Base-by-base conservation (phyloP, 768 basidiomycete genomes). In the Phlebiopsis flavidoalba region DNA sequence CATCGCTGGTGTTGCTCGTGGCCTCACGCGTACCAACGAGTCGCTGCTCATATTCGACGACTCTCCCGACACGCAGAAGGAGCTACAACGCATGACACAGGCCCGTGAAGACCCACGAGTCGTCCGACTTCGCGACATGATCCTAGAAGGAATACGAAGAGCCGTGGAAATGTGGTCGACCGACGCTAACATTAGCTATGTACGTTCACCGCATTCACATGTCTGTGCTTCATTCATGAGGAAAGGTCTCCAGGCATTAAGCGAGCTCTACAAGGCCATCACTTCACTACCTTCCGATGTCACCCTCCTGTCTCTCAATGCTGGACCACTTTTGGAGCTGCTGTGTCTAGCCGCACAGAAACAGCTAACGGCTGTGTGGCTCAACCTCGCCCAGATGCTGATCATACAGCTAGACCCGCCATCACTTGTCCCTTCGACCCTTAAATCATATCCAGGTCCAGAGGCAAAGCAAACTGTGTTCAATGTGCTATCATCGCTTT, bases 351-450 rank as follows among this genome's bases (percentile, higher is more conserved):
- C 91, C 0, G 79, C 84, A 1, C 84, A 87, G 65, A 77, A 86
- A 26, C 86, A 88, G 65, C 74, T 91, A 15, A 93, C 87, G 1
- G 89, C 86, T 0, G 82, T 91, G 0, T 98, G 94, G 95, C 79
- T 97, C 3, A 83, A 88, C 11, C 77, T 97, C 0, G 88, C 91
- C 1, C 83, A 84, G 17, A 92, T 93, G 64, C 79, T 97, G 24
- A 80, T 91, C 60, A 82, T 86, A 15, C 92, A 96, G 63, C 80
- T 98, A 48, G 87, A 93, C 62, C 90, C 93, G 2, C 88, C 91
- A 0, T 75, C 85, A 1, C 68, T 76, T 26, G 71, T 79, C 69
- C 66, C 62, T 6, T 66, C 72, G 49, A 75, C 81, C 35, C 65
- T 86, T 57, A 86, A 83, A 64, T 66, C 77, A 1, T 76, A 79